Conservation (phyloP, 345 rosid species). For the Anastatica hierochuntica region DNA sequence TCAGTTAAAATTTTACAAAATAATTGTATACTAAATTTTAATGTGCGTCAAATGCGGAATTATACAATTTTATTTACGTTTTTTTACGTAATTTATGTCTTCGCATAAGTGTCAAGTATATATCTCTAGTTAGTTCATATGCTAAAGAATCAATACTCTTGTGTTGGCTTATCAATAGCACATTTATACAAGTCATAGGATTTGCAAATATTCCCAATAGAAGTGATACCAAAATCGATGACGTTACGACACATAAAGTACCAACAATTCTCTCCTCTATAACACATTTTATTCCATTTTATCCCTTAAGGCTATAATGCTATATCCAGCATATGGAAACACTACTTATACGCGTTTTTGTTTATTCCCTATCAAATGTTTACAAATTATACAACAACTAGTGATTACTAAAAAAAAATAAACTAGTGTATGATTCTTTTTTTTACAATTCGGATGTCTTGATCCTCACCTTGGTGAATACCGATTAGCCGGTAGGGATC, state of each 20-base stretch:
- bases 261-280: slow-evolving; percentile 9
- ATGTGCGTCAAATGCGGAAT: no score
- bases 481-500: no score
- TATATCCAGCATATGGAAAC: slow-evolving; percentile 22
- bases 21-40: no score
- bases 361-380: not conserved
- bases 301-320: slow-evolving; percentile 8
- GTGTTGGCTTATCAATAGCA: not conserved
- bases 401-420: no score
- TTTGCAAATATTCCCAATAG: no score
- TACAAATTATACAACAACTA: not conserved
- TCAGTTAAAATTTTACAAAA: no score
- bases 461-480: no score
- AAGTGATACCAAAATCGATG: not conserved
- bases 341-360: not conserved
- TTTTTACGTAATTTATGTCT: not conserved
- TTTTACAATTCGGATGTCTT: no score
- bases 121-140: not conserved
- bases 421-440: no score
- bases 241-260: slow-evolving; percentile 3
- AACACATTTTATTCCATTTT: slow-evolving; percentile 9
- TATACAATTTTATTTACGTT: no score
- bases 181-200: not conserved
- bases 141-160: not conserved
- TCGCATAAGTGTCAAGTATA: no score